Evolutionary conservation across 2,329 filamentous ascomycete species (phyloP), one percentile per base, ranked within the genome.

Genomic region (Teratosphaeriaceae sp.): DNA sequence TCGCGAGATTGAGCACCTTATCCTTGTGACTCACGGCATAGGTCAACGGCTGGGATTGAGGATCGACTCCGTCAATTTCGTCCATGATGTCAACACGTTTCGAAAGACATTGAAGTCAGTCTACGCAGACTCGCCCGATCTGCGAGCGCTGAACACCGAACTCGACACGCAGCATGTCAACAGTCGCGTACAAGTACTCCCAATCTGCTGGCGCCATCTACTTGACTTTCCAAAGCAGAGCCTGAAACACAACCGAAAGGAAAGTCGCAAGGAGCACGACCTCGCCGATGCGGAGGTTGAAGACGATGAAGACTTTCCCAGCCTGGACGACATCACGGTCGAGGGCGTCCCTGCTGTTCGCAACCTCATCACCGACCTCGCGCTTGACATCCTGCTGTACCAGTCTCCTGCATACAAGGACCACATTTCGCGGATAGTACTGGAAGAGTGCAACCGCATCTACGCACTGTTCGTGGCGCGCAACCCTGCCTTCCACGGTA

Each of bases 21-120:
- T 96, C 18, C 74, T 96, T 2, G 86, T 95, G 2, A 95, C 89
- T 0, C 90, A 97, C 62, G 90, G 90, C 3, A 96, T 96, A 55
- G 90, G 90, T 33, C 88, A 96, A 60, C 78, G 88, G 2, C 71
- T 96, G 11, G 87, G 88, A 3, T 73, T 95, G 51, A 80, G 88
- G 42, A 82, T 94, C 70, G 90, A 96, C 61, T 90, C 85, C 53
- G 79, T 96, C 50, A 96, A 96, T 62, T 97, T 97, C 59, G 84
- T 97, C 27, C 89, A 95, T 57, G 90, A 97, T 63, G 89, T 96
- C 49, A 97, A 96, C 58, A 78, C 87, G 9, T 66, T 97, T 44
- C 80, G 90, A 24, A 94, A 96, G 66, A 92, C 85, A 0, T 70
- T 96, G 51, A 97, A 97, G 63, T 80, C 76, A 13, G 88, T 95